Evolutionary conservation across 2,329 filamentous ascomycete species (phyloP), one percentile per base, ranked within the genome.

Genomic region (Reticulascus tulasneorum): DNA sequence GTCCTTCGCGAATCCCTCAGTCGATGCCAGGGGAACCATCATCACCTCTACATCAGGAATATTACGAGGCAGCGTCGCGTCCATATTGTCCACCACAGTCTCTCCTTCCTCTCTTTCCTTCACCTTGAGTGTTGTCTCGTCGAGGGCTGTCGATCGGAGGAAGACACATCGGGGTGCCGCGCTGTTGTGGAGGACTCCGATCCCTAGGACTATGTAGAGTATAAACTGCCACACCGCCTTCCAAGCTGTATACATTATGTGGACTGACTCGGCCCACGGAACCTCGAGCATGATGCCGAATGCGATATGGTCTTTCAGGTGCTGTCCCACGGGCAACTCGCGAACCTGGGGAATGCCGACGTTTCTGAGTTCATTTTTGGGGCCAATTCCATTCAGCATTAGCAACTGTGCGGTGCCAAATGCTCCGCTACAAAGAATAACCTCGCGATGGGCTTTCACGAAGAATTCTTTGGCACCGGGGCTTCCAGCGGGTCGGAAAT

Each of bases 21-120:
- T 64, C 37, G 64, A 56, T 9, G 69, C 42, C 42, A 71, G 54
- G n/a, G n/a, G n/a, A n/a, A n/a, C n/a, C n/a, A n/a, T n/a, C n/a
- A n/a, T n/a, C 32, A 59, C 41, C 35, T 61, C 57, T 16, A 55
- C 29, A 13, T 61, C 51, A 2, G 56, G 55, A 0, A 56, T 17
- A 31, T 60, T 58, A 15, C 35, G 29, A 3, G 48, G 38, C 2
- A 24, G 26, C 4, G 34, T 24, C 4, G 38, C 37, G 26, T 57
- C 46, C 25, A 49, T 45, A 32, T 45, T 48, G 23, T 47, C 45
- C 16, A 32, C 35, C 12, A 39, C 22, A 3, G 30, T 31, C 2
- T 28, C 33, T 18, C 35, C 35, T 19, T 27, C 7, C 7, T 37
- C 31, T 7, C 15, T 24, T 10, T 28, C n/a, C 26, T 35, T 33